Percentiles rank a stretch among this genome's conserved stretches.
Evolutionary conservation across 2,329 filamentous ascomycete genomes (phyloP).

Genomic region (Ceratocystis cubensis): DNA sequence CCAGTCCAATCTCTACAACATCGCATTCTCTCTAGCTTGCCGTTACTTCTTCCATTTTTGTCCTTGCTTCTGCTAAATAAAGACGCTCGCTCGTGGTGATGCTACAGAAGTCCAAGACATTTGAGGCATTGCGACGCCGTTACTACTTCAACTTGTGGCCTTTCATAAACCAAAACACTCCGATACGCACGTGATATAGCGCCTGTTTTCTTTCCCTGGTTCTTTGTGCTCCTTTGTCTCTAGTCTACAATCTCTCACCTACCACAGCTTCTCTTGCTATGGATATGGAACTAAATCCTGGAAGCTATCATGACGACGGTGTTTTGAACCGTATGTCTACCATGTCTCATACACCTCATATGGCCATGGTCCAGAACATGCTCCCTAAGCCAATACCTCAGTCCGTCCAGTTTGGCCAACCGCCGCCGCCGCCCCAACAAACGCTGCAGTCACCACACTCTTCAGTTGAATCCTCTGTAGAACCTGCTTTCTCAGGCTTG

Average conservation of each 20-base stretch:
- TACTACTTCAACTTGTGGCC: not conserved
- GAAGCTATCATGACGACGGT: not conserved
- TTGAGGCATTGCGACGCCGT: conserved; percentile 10
- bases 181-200: not conserved
- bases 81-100: conserved; percentile 4
- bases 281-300: conserved; percentile 3
- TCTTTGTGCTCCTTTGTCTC: not conserved
- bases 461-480: not conserved
- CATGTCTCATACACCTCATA: not conserved
- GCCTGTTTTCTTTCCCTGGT: not conserved
- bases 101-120: conserved; percentile 12
- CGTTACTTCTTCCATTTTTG: not conserved
- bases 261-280: not conserved
- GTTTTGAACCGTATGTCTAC: not conserved
- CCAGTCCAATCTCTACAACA: not conserved
- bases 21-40: not conserved
- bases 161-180: conserved; percentile 3
- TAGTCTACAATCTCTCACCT: not conserved
- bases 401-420: not conserved
- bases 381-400: not conserved
- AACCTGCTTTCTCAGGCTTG: not conserved
- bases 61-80: not conserved
- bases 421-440: not conserved
- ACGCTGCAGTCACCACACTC: not conserved
- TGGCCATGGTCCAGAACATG: conserved; percentile 3